These are phyloP conservation scores for Cordyceps fumosorosea DNA, from an alignment of 2,329 filamentous ascomycete genomes.

Conservation along the genomic window DNA sequence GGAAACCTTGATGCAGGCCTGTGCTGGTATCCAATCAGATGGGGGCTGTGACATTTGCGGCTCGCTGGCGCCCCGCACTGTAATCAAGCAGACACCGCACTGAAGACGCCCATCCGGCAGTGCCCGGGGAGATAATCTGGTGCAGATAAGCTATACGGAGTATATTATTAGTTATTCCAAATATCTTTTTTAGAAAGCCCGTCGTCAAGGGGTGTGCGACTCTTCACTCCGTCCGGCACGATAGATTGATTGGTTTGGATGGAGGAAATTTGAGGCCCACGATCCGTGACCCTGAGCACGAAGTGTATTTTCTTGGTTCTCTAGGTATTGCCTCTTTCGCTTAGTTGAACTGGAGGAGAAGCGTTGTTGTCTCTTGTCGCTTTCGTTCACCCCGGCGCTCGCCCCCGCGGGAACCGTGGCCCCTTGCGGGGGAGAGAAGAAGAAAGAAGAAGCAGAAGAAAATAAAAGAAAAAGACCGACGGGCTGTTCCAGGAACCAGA, in stretches of 20 bases:
- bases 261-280: not conserved
- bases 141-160: no score
- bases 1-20: not conserved
- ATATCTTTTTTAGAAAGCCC: no score
- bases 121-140: no score
- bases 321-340: not conserved
- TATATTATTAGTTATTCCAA: no score
- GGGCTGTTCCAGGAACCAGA: not conserved
- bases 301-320: not conserved
- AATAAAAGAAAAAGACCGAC: no score
- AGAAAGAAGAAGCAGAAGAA: no score
- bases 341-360: not conserved
- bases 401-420: not conserved
- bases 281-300: not conserved
- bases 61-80: not conserved
- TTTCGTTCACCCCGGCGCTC: not conserved
- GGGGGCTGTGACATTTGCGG: not conserved
- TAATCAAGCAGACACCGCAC: no score
- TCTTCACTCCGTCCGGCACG: no score
- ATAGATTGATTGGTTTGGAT: not conserved
- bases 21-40: not conserved
- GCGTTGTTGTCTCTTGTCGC: conserved; percentile 10
- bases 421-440: no score
- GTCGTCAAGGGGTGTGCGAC: no score
- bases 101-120: no score